phyloP scores from a whole-genome alignment of 768 basidiomycete genomes.

The Galerina marginata region DNA sequence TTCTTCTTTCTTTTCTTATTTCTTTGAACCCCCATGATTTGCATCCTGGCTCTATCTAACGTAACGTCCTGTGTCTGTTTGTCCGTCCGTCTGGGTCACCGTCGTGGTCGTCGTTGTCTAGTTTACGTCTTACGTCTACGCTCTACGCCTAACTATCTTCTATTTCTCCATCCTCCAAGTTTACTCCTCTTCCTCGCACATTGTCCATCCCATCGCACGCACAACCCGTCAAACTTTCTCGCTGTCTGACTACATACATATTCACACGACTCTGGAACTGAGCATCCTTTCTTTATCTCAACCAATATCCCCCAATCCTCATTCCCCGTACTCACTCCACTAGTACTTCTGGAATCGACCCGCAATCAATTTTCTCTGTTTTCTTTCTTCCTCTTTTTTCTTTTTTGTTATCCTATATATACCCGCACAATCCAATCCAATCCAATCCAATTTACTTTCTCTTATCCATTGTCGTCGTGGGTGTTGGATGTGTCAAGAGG shows the following conservation, averaged over 20 bases:
- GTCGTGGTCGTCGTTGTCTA: conserved; percentile 55
- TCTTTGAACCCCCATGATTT: conserved; percentile 56
- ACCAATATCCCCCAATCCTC: conserved; percentile 13
- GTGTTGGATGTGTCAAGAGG: too few relatives aligned
- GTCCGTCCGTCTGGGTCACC: conserved; percentile 86
- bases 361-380: conserved; percentile 39
- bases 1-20: conserved; percentile 72
- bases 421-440: conserved; percentile 10
- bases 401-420: conserved; percentile 47
- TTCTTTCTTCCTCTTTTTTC: conserved; percentile 56
- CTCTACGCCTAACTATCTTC: conserved; percentile 6
- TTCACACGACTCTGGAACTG: conserved; percentile 5
- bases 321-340: conserved; percentile 45
- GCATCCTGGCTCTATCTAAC: conserved; percentile 91
- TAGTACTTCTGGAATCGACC: conserved; percentile 44
- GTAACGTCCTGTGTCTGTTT: conserved; percentile 78
- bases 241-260: conserved; percentile 7
- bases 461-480: conserved; percentile 1
- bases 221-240: not conserved
- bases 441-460: conserved; percentile 60
- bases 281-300: not conserved
- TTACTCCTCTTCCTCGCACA: not conserved
- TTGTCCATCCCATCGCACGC: not conserved
- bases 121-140: conserved; percentile 75
- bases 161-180: not conserved